Conservation (phyloP, 148 eudicot species). For the Fagopyrum tataricum region DNA sequence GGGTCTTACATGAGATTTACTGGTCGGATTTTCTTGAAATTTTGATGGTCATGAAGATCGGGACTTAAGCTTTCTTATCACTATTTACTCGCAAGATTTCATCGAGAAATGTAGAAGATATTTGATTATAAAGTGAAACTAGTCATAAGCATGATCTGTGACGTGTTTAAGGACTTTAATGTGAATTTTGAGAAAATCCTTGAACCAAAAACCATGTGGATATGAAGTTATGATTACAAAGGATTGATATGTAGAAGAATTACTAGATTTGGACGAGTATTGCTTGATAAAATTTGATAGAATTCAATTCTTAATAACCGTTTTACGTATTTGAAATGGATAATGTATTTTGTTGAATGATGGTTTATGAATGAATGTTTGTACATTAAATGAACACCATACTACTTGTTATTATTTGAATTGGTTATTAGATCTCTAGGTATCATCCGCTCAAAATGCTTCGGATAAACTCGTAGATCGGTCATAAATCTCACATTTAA, state of each 20-base stretch:
- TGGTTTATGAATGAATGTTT: background rate
- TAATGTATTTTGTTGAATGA: background rate
- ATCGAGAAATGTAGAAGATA: slow-evolving; percentile 2
- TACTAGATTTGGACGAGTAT: background rate
- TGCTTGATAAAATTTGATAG: background rate
- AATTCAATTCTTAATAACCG: background rate
- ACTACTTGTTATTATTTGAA: background rate
- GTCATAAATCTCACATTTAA: too few relatives aligned
- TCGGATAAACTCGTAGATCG: too few relatives aligned
- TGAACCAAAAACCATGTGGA: background rate
- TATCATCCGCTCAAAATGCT: too few relatives aligned
- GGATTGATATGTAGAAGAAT: background rate
- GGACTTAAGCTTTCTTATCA: slow-evolving; percentile 18
- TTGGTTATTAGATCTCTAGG: background rate
- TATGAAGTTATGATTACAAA: background rate
- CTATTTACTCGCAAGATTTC: background rate
- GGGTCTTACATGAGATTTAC: slow-evolving; percentile 5
- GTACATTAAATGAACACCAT: background rate
- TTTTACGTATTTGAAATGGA: background rate
- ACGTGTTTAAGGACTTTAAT: background rate
- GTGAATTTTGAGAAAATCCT: background rate
- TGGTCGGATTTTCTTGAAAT: background rate
- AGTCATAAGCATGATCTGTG: background rate
- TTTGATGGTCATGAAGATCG: slow-evolving; percentile 8
- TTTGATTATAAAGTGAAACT: background rate